Conservation (phyloP, 202 grass and related monocot species). For the Hordeum pubiflorum region DNA sequence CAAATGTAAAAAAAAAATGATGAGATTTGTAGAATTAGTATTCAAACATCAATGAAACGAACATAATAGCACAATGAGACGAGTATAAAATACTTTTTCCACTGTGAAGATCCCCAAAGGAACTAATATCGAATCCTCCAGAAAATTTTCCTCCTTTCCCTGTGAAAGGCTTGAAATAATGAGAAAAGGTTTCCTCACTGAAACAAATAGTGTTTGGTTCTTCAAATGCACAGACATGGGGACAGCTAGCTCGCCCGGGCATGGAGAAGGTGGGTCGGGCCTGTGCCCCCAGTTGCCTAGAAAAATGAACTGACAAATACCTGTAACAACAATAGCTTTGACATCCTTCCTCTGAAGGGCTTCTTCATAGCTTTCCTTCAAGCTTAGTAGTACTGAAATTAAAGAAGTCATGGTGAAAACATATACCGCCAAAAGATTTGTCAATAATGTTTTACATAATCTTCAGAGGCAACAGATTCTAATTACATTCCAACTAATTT, state of each 20-base stretch:
- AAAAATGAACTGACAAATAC: conserved; percentile 28
- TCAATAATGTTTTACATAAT: background rate
- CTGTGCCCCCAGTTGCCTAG: background rate
- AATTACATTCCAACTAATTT: background rate
- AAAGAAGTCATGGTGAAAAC: conserved; percentile 5
- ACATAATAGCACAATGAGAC: background rate
- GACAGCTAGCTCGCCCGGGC: background rate
- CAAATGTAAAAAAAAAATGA: background rate
- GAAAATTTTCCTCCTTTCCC: conserved; percentile 49
- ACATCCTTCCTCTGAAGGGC: conserved; percentile 73
- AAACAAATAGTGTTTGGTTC: background rate
- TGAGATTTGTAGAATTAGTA: background rate
- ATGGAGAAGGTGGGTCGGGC: background rate
- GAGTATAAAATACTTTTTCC: conserved; percentile 43
- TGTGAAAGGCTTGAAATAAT: conserved; percentile 23
- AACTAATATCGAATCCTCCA: conserved; percentile 51
- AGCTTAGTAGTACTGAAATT: conserved; percentile 50
- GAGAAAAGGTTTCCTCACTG: background rate
- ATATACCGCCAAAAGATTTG: background rate
- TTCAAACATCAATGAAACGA: background rate
- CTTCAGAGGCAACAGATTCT: background rate
- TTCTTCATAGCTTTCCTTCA: conserved; percentile 72
- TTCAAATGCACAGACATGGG: background rate
- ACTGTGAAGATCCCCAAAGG: conserved; percentile 41
- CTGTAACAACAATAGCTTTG: conserved; percentile 86